Conservation (phyloP, 2,329 filamentous ascomycete genomes). For the Rosellinia necatrix region DNA sequence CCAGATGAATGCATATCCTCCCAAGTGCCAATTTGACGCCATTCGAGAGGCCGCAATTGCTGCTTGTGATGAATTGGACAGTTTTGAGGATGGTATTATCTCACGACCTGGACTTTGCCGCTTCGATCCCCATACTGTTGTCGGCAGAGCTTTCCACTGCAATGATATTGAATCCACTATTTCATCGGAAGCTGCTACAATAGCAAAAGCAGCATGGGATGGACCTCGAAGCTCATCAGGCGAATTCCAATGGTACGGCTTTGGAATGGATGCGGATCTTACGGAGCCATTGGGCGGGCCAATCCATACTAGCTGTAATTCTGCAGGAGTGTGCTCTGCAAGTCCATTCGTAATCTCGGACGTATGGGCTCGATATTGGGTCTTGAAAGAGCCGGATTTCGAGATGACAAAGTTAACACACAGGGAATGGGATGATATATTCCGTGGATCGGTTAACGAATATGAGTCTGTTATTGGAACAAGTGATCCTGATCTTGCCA, state of each 20-base stretch:
- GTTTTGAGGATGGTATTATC: conserved; percentile 18
- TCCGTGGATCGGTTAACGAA: conserved; percentile 9
- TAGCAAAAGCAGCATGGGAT: conserved; percentile 15
- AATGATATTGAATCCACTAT: conserved; percentile 6
- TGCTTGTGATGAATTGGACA: conserved; percentile 20
- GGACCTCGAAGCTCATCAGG: conserved; percentile 12
- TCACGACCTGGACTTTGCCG: conserved; percentile 8
- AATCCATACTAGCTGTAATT: conserved; percentile 2
- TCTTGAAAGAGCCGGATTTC: conserved; percentile 13
- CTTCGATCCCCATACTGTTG: conserved; percentile 13
- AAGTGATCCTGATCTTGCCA: conserved; percentile 16
- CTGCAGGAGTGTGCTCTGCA: not conserved
- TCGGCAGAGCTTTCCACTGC: conserved; percentile 15
- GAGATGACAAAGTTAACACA: conserved; percentile 12
- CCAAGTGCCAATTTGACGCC: conserved; percentile 7
- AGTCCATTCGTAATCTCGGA: not conserved
- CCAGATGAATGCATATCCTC: conserved; percentile 13
- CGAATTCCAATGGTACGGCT: conserved; percentile 17
- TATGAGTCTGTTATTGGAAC: conserved; percentile 17
- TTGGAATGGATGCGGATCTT: conserved; percentile 6
- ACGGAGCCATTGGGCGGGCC: conserved; percentile 7
- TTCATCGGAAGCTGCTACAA: conserved; percentile 12
- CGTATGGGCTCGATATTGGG: conserved; percentile 14
- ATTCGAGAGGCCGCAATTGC: conserved; percentile 6
- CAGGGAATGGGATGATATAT: conserved; percentile 6